Base-by-base conservation (phyloP, 306 rosid genomes). In the Cicer chorassanicum region DNA sequence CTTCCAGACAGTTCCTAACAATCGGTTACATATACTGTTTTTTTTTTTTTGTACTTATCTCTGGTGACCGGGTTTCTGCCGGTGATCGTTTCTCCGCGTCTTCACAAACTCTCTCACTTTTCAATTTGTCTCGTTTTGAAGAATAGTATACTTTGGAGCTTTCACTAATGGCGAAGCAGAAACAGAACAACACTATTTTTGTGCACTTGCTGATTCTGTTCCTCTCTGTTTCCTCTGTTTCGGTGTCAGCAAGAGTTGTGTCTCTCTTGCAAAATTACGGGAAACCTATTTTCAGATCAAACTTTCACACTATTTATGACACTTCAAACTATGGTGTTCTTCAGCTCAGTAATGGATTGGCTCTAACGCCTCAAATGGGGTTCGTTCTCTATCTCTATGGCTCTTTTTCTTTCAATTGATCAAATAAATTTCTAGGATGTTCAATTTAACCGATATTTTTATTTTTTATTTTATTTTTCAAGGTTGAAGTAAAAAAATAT, bases 361-460 rank as follows among this genome's bases (percentile, higher is more conserved):
- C 93, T 73, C 77, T 6, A 50, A 92, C 95, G 60, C 99, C 99
- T 85, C 99, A 87, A 66, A 94, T 94, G 97, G 99, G 99, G 99
- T 94, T 78, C 14, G 82, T 75, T 38, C 0, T 49, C 34, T 56
- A 49, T 54, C 75, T 75, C 16, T 36, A 29, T 29, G 56, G 1
- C 43, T 65, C 34, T 36, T 29, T 8, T 29, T 14, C 21, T 42
- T 42, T 57, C 12, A 55, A 45, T 73, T 59, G 3, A 56, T 34
- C 3, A 3, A 72, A 46, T 7, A 5, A 75, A 54, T 9, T 53
- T 29, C 38, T 29, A 3, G 4, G 7, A 8, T 12, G 0, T 63
- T 63, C 49, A 39, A 63, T 29, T 24, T 10, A 59, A 4, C 38
- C 34, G 34, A 1, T 19, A 19, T 19, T 16, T 18, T 13, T 15